phyloP scores from a whole-genome alignment of 306 rosid genomes.

The Geum urbanum region DNA sequence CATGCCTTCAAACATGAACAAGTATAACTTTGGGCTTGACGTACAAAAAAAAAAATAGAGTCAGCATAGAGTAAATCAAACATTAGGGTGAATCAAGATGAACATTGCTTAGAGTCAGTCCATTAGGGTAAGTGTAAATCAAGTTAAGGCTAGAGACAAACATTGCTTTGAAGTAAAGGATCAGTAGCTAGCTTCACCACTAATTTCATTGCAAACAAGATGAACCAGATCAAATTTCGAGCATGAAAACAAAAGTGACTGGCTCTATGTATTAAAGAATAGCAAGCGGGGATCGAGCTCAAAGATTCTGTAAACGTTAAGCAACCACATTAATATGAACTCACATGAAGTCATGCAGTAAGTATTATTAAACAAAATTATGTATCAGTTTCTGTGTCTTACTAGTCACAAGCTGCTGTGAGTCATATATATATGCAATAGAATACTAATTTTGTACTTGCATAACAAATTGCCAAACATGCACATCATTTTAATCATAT shows the following conservation, averaged over 20 bases:
- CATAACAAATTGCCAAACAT: not conserved
- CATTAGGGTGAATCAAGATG: too few species aligned
- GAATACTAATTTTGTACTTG: slow-evolving; percentile 1
- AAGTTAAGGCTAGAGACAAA: slow-evolving; percentile 1
- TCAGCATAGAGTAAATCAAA: too few species aligned
- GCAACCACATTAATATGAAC: slow-evolving; percentile 27
- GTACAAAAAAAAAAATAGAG: too few species aligned
- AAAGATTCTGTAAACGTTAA: slow-evolving; percentile 42
- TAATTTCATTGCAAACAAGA: not conserved
- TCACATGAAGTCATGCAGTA: slow-evolving; percentile 4
- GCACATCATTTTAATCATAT: not conserved
- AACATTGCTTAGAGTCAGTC: too few species aligned
- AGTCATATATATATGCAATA: not conserved
- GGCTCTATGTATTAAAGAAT: not conserved
- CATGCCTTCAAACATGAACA: not conserved
- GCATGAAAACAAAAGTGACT: slow-evolving; percentile 10
- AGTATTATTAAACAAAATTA: not conserved
- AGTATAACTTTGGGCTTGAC: not conserved
- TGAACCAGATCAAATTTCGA: slow-evolving; percentile 5
- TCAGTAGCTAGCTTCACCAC: not conserved
- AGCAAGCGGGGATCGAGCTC: slow-evolving; percentile 10
- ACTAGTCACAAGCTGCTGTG: slow-evolving; percentile 4
- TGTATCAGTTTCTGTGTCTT: not conserved
- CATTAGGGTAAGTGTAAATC: not conserved
- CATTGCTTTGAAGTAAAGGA: slow-evolving; percentile 8